Base-by-base conservation (phyloP, 768 basidiomycete genomes). In the Pisolithus albus region DNA sequence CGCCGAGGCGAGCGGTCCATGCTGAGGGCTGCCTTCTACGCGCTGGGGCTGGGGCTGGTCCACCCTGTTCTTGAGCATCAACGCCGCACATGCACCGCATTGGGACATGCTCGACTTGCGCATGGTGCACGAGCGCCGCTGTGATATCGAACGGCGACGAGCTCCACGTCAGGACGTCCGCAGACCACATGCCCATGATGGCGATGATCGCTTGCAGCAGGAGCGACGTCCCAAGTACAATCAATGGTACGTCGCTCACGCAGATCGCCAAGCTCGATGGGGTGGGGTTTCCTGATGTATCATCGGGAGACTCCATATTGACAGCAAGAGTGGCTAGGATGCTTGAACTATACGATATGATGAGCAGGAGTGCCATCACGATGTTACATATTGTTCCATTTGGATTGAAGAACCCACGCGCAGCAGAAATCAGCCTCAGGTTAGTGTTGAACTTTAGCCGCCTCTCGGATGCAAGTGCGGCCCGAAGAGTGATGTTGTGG, bases 131-230 rank as follows among this genome's bases (percentile, higher is more conserved):
- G 24, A 68, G 52, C 2, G 66, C 68, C 1, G 68, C 64, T 3
- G 66, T 64, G 1, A 61, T 53, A 11, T 65, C 66, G 15, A 70
- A 56, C 16, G 62, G 53, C 1, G 66, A 68, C 26, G 66, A 63
- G 18, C 68, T 69, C 68, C 68, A 68, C 9, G 68, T 68, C 42
- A 61, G 34, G 32, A 68, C 54, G 49, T 61, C 56, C 16, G 62
- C 59, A 21, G 49, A 26, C n/a, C 54, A 44, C 16, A 59, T 53
- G 16, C 62, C 64, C 1, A 44, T 45, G 23, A 67, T 49, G 7
- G 62, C 64, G 26, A 69, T 58, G 5, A 57, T 5, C 0, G 52
- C 62, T 46, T 68, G 67, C 16, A 58, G 45, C 1, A 60, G 39
- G 21, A 69, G 52, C 16, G 57, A 5, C 21, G 59, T 41, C 5